phyloP scores from a whole-genome alignment of 352 stramenopile genomes.

The Globisporangium orthogonon region DNA sequence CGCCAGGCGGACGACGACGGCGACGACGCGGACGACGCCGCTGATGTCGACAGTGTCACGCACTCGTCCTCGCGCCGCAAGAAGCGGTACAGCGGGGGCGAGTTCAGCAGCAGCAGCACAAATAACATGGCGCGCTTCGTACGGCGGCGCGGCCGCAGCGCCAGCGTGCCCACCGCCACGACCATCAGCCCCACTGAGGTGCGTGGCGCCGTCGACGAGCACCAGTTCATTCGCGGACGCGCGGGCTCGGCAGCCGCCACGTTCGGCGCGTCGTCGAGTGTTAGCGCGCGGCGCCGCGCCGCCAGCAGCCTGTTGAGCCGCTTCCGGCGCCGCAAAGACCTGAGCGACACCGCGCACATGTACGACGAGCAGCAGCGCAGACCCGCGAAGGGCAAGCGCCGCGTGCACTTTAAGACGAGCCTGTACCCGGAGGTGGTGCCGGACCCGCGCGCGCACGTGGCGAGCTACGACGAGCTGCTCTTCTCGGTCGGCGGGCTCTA shows the following conservation, averaged over 20 bases:
- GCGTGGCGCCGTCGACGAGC: background rate
- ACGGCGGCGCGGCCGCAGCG: slow-evolving; percentile 11
- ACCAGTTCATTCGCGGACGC: background rate
- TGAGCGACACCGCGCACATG: background rate
- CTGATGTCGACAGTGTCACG: background rate
- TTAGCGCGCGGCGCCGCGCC: background rate
- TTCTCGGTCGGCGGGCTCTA: slow-evolving; percentile 51
- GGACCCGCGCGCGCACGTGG: slow-evolving; percentile 12
- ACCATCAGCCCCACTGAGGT: background rate
- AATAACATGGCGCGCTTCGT: slow-evolving; percentile 1
- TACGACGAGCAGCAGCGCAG: background rate
- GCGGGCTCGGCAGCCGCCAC: slow-evolving; percentile 4
- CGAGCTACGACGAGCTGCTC: slow-evolving; percentile 55
- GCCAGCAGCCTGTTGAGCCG: slow-evolving; percentile 6
- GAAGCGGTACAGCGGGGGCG: slow-evolving; percentile 8
- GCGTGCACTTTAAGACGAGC: slow-evolving; percentile 46
- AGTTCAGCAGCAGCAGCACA: background rate
- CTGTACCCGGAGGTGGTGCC: slow-evolving; percentile 35
- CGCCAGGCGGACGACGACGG: slow-evolving; percentile 3
- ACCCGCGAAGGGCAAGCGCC: slow-evolving; percentile 9
- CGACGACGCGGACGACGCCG: background rate
- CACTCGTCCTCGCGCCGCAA: background rate
- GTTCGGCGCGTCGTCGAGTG: background rate
- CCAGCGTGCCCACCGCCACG: background rate
- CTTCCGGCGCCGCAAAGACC: slow-evolving; percentile 10